Base-by-base conservation (phyloP, 495 filamentous ascomycete genomes). In the Baudoinia panamericana region DNA sequence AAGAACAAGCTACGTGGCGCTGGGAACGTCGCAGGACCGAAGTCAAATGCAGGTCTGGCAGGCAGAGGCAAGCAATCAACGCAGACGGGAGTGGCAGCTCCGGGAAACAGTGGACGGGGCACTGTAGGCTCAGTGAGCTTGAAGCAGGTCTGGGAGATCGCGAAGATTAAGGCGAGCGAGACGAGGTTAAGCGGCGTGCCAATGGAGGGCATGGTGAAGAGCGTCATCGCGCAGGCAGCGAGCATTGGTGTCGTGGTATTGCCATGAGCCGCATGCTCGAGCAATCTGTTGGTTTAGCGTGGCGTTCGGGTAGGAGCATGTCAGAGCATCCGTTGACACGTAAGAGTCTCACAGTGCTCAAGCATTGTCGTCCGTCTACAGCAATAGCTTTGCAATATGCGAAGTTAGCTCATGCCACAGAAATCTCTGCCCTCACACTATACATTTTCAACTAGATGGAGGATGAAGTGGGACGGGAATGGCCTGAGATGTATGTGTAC, bases 71-170 rank as follows among this genome's bases (percentile, higher is more conserved):
- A 53, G 43, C 33, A 11, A 27, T 36, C 35, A 6, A 40, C 5
- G 21, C 29, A 38, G 25, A 43, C 42, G 15, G 36, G 26, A 18
- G 27, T 25, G 21, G 22, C 41, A 20, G 52, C 51, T 32, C 48
- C 55, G n/a, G 45, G 72, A 63, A 75, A 73, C 21, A 78, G 82
- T 10, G 82, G 80, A n/a, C 73, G 79, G 43, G 84, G 90, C 53
- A 73, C 62, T 25, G 73, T 86, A 28, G 90, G 92, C 40, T 73
- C 71, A 11, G 70, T 96, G 28, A 86, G 80, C 44, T 66, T 99
- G 54, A 99, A 99, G 68, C 90, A 99, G 63, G 64, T 99, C 33
- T 95, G 88, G 57, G 88, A 96, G 68, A 99, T 99, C 60, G 90
- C 90, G 54, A 81, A 82, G 67, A 93, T 96, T 62, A 99, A 99